Evolutionary conservation across 2,329 filamentous ascomycete species (phyloP).

Genomic region (Byssochlamys sp.): DNA sequence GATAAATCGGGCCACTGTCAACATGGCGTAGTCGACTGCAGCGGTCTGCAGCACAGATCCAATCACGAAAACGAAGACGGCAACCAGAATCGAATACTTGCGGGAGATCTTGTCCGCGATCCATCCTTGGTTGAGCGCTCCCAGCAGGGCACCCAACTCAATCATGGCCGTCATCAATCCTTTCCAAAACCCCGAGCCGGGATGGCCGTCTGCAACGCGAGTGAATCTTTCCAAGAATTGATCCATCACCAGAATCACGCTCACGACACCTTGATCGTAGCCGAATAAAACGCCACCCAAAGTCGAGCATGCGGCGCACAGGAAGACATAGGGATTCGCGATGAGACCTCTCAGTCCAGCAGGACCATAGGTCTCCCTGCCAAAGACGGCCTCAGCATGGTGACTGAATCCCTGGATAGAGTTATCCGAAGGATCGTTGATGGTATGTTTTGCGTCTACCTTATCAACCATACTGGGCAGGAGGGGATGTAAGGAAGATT

Average conservation of each 20-base stretch:
- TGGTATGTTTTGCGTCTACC: slow-evolving; percentile 5
- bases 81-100: slow-evolving; percentile 44
- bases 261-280: slow-evolving; percentile 39
- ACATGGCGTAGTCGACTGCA: slow-evolving; percentile 42
- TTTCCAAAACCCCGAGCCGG: slow-evolving; percentile 33
- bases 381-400: slow-evolving; percentile 23
- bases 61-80: slow-evolving; percentile 43
- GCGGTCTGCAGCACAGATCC: slow-evolving; percentile 45
- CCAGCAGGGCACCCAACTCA: slow-evolving; percentile 42
- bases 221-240: slow-evolving; percentile 41
- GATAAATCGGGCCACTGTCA: slow-evolving; percentile 23
- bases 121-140: slow-evolving; percentile 40
- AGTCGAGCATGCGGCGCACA: slow-evolving; percentile 44
- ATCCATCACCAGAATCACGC: slow-evolving; percentile 44
- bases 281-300: slow-evolving; percentile 44
- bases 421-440: slow-evolving; percentile 11
- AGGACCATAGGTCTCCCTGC: slow-evolving; percentile 24
- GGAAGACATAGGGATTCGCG: slow-evolving; percentile 40
- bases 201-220: slow-evolving; percentile 30
- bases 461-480: slow-evolving; percentile 3
- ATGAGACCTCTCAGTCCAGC: slow-evolving; percentile 40
- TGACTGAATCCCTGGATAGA: slow-evolving; percentile 21
- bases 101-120: slow-evolving; percentile 45
- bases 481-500: not conserved
- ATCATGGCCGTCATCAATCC: slow-evolving; percentile 47